Base-by-base conservation (phyloP, 1,139 yeast species). In the Zygosaccharomyces sapae region DNA sequence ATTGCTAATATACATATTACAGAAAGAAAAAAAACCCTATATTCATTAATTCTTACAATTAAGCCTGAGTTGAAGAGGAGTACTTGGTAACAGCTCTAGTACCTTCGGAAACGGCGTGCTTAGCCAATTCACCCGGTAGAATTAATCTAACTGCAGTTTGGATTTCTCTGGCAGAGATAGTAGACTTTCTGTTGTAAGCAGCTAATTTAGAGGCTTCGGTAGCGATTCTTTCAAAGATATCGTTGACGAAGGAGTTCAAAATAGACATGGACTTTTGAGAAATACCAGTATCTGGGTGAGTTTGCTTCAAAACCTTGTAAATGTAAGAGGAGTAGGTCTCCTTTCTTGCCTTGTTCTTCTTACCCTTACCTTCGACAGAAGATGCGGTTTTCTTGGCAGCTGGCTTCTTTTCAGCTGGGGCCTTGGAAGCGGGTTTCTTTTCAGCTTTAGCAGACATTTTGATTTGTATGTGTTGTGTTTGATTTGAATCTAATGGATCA, bases 221-320 rank as follows among this genome's bases (percentile, higher is more conserved):
- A 65, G 98, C 98, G 67, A 84, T 84, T 82, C 95, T 86, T 77
- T 86, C 95, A 66, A 86, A 86, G 69, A 86, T 86, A 75, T 89
- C 97, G 76, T 90, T 90, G 65, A 92, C 97, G 66, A 92, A 92
- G 46, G 97, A 92, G 86, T 92, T 92, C 94, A 92, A 86, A 73
- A 92, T 92, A 53, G 97, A 89, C 97, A 92, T 92, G 63, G 98
- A 97, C 76, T 89, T 88, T 76, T 90, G 96, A 61, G 98, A 92
- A 71, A 92, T 92, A 89, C 98, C 98, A 57, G 98, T 92, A 74
- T 92, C 97, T 74, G 98, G 96, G 77, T 94, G 97, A 59, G 98
- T 90, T 81, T 92, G 96, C 79, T 90, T 88, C 74, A 90, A 83
- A 63, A 89, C 97, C 78, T 92, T 92, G 94, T 90, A 92, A 70